These are phyloP conservation scores for Abrus pulchellus DNA, from an alignment of 306 rosid genomes.

Conservation along the genomic window DNA sequence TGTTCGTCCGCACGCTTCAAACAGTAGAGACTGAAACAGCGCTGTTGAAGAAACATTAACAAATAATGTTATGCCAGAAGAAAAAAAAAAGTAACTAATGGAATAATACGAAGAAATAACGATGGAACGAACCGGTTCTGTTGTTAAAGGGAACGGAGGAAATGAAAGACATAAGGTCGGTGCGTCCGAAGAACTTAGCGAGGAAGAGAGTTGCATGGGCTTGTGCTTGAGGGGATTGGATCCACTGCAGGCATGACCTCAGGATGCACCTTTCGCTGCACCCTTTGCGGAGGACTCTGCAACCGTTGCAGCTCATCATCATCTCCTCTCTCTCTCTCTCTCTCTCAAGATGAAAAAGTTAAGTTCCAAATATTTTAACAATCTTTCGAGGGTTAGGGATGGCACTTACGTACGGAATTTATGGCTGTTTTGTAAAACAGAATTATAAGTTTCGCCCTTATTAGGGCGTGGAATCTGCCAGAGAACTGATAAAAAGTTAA, in stretches of 20 bases:
- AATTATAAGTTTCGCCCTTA: too few species aligned
- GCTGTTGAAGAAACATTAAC: constrained; percentile 43
- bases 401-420: too few species aligned
- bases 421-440: too few species aligned
- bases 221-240: constrained; percentile 67
- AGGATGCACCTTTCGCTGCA: constrained; percentile 69
- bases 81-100: too few species aligned
- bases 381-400: too few species aligned
- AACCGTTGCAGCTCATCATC: constrained; percentile 82
- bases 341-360: too few species aligned
- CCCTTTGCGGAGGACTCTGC: constrained; percentile 77
- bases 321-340: too few species aligned
- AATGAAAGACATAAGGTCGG: constrained; percentile 69
- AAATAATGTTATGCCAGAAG: too few species aligned
- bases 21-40: constrained; percentile 75
- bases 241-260: constrained; percentile 70
- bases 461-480: too few species aligned
- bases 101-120: too few species aligned
- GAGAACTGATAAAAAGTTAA: too few species aligned
- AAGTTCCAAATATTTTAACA: too few species aligned
- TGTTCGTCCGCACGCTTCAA: constrained; percentile 81
- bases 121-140: constrained; percentile 52
- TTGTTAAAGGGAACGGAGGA: constrained; percentile 67
- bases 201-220: constrained; percentile 76
- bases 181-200: constrained; percentile 84